Conservation (phyloP, 805 yeast species). For the Saccharomycopsis microspora region DNA sequence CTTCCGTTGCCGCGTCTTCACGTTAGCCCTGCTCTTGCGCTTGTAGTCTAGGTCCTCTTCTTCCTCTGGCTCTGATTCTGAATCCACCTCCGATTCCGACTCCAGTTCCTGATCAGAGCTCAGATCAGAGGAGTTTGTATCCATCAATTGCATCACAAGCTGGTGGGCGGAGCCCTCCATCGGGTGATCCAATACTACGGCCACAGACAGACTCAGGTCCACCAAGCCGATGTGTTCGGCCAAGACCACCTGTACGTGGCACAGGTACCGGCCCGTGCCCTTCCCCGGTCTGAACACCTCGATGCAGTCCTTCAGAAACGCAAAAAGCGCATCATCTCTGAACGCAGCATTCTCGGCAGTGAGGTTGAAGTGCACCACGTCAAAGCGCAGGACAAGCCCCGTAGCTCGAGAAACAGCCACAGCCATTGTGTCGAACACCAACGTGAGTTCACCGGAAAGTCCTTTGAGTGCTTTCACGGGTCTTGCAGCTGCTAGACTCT, state of each 20-base stretch:
- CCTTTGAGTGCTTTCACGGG: constrained; percentile 13
- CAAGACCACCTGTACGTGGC: constrained; percentile 12
- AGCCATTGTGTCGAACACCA: constrained; percentile 11
- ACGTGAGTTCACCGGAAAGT: constrained; percentile 9
- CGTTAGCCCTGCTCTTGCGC: background rate
- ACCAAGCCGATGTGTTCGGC: constrained; percentile 10
- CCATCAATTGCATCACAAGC: constrained; percentile 15
- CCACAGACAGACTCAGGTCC: constrained; percentile 11
- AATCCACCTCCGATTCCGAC: constrained; percentile 3
- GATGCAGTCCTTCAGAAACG: constrained; percentile 7
- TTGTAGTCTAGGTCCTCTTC: constrained; percentile 1
- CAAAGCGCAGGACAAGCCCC: constrained; percentile 13
- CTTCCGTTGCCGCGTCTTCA: constrained; percentile 4
- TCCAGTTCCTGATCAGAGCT: background rate
- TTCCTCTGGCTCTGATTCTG: constrained; percentile 1
- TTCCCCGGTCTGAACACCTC: constrained; percentile 11
- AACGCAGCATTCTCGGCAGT: constrained; percentile 14
- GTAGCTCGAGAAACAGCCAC: constrained; percentile 10
- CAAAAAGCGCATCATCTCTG: constrained; percentile 11
- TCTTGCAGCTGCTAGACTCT: constrained; percentile 8
- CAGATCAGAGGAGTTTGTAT: background rate
- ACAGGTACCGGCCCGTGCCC: constrained; percentile 7
- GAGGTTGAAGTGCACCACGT: constrained; percentile 13
- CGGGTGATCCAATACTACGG: constrained; percentile 17
- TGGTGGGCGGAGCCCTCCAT: constrained; percentile 13